These are phyloP conservation scores for Claviceps pusilla DNA, from an alignment of 2,329 filamentous ascomycete genomes.

Conservation along the genomic window DNA sequence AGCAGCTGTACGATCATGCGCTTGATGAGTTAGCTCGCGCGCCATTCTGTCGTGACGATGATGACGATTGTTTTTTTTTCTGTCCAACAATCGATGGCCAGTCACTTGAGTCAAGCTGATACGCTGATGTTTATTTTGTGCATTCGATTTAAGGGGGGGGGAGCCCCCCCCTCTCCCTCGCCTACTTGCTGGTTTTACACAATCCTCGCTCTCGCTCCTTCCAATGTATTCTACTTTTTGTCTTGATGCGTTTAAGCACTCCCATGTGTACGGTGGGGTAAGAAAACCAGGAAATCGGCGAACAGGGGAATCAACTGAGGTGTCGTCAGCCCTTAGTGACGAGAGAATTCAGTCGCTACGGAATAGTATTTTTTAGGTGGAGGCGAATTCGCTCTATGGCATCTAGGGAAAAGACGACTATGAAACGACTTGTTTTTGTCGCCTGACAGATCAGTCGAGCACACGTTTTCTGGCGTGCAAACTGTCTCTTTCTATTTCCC, in stretches of 20 bases:
- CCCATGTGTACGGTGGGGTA: background rate
- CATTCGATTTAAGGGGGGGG: background rate
- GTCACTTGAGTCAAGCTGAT: background rate
- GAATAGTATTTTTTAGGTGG: slow-evolving; percentile 12
- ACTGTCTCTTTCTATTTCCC: background rate
- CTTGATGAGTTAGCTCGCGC: slow-evolving; percentile 16
- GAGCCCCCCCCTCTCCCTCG: too few species aligned
- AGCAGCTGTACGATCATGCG: slow-evolving; percentile 22
- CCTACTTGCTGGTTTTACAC: background rate
- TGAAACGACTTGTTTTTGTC: background rate
- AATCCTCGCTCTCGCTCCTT: slow-evolving; percentile 2
- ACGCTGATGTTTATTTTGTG: background rate
- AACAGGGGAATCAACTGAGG: slow-evolving; percentile 6
- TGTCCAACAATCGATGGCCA: background rate
- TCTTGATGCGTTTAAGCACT: background rate
- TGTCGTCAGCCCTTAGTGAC: slow-evolving; percentile 16
- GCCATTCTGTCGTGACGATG: background rate
- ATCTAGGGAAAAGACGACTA: slow-evolving; percentile 1
- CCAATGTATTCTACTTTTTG: slow-evolving; percentile 5
- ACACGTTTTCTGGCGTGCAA: slow-evolving; percentile 2
- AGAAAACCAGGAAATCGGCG: background rate
- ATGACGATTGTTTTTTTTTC: background rate
- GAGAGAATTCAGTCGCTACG: slow-evolving; percentile 17
- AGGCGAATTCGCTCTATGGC: background rate
- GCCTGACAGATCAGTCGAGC: slow-evolving; percentile 1